Percentiles rank a stretch among this genome's conserved stretches.
phyloP scores from a whole-genome alignment of 371 early-diverging fungal species.

The Rhizomucor miehei region DNA sequence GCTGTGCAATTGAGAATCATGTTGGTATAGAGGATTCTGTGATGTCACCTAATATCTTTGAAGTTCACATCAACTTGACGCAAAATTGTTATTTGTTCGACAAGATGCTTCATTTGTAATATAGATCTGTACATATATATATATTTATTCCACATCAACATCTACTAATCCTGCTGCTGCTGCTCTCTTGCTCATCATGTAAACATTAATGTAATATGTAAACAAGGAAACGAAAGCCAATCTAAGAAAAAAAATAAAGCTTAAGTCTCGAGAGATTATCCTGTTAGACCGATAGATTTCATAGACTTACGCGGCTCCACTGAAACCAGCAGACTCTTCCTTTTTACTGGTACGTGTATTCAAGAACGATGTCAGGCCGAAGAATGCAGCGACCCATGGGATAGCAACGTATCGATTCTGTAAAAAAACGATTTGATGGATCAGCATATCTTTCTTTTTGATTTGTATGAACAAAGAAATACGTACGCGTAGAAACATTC shows the following conservation, averaged over 20 bases:
- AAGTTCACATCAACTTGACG: background rate
- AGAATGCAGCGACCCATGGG: conserved; percentile 46
- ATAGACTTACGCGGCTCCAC: conserved; percentile 37
- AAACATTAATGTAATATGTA: conserved; percentile 43
- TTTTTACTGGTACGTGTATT: conserved; percentile 38
- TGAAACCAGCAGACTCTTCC: conserved; percentile 30
- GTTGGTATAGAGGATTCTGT: too few relatives aligned
- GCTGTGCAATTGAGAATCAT: too few relatives aligned
- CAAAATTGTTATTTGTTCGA: background rate
- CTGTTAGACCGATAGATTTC: background rate
- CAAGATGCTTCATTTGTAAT: background rate
- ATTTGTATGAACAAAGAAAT: background rate
- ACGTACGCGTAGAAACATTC: conserved; percentile 43
- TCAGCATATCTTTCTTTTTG: background rate
- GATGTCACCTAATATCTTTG: background rate
- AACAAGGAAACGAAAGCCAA: conserved; percentile 35
- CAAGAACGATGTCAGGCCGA: conserved; percentile 34
- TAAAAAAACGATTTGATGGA: background rate
- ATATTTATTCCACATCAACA: background rate
- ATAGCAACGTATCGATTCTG: conserved; percentile 36
- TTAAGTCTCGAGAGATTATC: background rate
- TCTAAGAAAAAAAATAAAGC: conserved; percentile 12
- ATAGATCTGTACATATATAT: background rate
- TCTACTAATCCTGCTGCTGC: background rate
- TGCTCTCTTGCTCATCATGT: conserved; percentile 22